Percentiles rank a stretch among this genome's conserved stretches.
These are phyloP conservation scores for Neofusicoccum cordaticola DNA, from an alignment of 2,329 filamentous ascomycete genomes.

Conservation along the genomic window DNA sequence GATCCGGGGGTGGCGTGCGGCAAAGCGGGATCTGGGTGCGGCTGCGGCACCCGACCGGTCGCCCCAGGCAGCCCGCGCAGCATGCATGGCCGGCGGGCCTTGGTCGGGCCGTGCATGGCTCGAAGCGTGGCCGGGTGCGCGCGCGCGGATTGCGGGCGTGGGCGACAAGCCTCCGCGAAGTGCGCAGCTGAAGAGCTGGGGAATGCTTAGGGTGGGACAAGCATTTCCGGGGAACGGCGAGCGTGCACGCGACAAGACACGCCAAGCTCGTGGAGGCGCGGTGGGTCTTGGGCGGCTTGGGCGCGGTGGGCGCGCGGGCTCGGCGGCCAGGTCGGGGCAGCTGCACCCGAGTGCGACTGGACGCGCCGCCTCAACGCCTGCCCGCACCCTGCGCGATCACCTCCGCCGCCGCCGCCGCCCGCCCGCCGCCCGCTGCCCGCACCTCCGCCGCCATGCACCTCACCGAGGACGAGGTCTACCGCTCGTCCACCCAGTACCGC, in stretches of 20 bases:
- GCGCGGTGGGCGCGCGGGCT: background rate
- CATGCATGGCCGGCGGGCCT: no score
- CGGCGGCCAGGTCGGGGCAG: background rate
- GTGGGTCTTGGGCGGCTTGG: background rate
- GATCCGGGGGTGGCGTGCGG: constrained; percentile 4
- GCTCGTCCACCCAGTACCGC: constrained; percentile 82
- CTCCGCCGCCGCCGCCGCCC: background rate
- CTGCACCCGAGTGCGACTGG: background rate
- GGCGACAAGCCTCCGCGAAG: background rate
- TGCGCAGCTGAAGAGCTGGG: background rate
- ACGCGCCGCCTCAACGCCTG: background rate
- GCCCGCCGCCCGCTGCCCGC: background rate
- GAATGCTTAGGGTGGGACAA: background rate
- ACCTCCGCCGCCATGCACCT: constrained; percentile 41
- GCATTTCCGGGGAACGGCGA: background rate
- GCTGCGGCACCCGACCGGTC: background rate
- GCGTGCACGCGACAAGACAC: background rate
- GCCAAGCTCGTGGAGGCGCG: background rate
- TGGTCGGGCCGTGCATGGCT: background rate
- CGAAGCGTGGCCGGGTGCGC: background rate
- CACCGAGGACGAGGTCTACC: constrained; percentile 89
- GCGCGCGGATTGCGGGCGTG: background rate
- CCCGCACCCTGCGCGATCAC: background rate
- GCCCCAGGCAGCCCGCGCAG: background rate
- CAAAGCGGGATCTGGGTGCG: background rate